phyloP scores from a whole-genome alignment of 1,284 basidiomycete species.

The Microbotryum intermedium region DNA sequence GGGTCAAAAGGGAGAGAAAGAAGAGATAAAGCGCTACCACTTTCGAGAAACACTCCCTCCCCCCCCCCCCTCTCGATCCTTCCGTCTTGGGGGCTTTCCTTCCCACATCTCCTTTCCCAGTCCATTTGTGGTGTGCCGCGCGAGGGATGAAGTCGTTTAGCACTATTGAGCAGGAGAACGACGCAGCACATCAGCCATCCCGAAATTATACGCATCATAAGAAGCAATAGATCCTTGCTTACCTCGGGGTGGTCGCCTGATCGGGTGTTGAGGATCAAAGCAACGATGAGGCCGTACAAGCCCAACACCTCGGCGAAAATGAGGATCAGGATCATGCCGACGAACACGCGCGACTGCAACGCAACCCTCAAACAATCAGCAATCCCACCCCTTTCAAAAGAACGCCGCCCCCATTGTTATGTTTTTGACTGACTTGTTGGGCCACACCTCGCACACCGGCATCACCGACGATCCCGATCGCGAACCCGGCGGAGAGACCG shows the following conservation, averaged over 20 bases:
- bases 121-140: too few relatives aligned
- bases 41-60: too few relatives aligned
- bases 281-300: slow-evolving; percentile 44
- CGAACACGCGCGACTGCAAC: slow-evolving; percentile 16
- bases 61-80: too few relatives aligned
- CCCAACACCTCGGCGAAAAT: slow-evolving; percentile 43
- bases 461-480: slow-evolving; percentile 44
- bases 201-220: too few relatives aligned
- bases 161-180: neutral
- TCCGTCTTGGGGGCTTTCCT: too few relatives aligned
- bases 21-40: too few relatives aligned
- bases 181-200: neutral
- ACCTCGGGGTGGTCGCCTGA: slow-evolving; percentile 13
- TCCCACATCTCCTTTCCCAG: too few relatives aligned
- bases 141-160: slow-evolving; percentile 4
- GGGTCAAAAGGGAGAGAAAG: too few relatives aligned
- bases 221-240: neutral
- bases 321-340: slow-evolving; percentile 37
- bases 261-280: slow-evolving; percentile 40
- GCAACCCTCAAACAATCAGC: slow-evolving; percentile 40
- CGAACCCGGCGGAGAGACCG: slow-evolving; percentile 44
- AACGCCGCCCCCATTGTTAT: neutral
- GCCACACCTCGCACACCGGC: slow-evolving; percentile 45
- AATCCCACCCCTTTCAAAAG: slow-evolving; percentile 30
- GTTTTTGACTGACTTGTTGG: slow-evolving; percentile 35